A percentile compares a stretch with the other conserved stretches of the same genome.
Evolutionary conservation across 345 rosid species (phyloP).

Genomic region (Anacardium occidentale): DNA sequence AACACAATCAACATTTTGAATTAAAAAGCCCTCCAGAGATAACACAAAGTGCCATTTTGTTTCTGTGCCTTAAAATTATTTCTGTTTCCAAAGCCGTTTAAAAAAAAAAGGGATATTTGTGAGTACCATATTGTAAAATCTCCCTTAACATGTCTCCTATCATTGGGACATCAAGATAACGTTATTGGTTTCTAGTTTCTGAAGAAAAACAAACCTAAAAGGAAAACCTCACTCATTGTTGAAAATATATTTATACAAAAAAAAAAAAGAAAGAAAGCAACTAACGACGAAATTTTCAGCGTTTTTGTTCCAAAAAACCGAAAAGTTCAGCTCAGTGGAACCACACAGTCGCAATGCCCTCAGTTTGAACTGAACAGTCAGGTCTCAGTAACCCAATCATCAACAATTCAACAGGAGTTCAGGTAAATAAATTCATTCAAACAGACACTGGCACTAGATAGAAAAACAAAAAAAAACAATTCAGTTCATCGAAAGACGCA

Average conservation of each 20-base stretch:
- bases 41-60: neutral
- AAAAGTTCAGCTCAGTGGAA: neutral
- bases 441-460: too few relatives aligned
- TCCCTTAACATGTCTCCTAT: neutral
- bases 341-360: too few relatives aligned
- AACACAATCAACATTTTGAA: neutral
- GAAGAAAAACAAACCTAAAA: neutral
- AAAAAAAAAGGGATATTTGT: too few relatives aligned
- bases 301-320: neutral
- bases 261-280: neutral
- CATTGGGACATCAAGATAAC: neutral
- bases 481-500: too few relatives aligned
- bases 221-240: neutral
- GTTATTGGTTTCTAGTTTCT: neutral
- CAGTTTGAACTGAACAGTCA: too few relatives aligned
- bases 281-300: neutral
- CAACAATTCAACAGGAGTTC: too few relatives aligned
- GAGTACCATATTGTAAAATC: too few relatives aligned
- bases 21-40: neutral
- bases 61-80: neutral
- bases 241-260: too few relatives aligned
- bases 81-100: too few relatives aligned
- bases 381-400: too few relatives aligned
- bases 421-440: too few relatives aligned
- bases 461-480: too few relatives aligned